A percentile compares a stretch with the other conserved stretches of the same genome.
Evolutionary conservation across 2,329 filamentous ascomycete genomes (phyloP).

Genomic region (Colletotrichum liaoningense): DNA sequence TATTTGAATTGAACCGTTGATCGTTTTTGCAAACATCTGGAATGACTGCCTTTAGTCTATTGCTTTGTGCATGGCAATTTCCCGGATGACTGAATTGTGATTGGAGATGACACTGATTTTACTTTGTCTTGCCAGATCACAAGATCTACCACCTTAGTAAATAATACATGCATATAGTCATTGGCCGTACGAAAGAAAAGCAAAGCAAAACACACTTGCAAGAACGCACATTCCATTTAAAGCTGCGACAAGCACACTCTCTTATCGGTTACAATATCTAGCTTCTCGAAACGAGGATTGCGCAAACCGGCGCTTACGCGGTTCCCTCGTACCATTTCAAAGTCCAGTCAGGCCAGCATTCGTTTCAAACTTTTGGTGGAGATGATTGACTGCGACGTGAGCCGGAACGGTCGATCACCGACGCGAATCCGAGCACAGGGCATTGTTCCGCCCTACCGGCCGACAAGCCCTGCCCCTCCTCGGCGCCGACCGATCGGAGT

Average conservation of each 20-base stretch:
- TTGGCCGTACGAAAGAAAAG: neutral
- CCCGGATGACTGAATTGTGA: too few relatives aligned
- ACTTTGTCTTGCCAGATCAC: too few relatives aligned
- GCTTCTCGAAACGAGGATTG: neutral
- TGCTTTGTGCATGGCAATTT: too few relatives aligned
- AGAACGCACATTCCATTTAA: neutral
- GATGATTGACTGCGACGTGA: neutral
- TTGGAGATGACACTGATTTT: too few relatives aligned
- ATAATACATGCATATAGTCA: too few relatives aligned
- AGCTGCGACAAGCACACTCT: neutral
- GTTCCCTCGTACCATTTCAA: neutral
- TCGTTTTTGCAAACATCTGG: too few relatives aligned
- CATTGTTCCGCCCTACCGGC: neutral
- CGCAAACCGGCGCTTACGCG: neutral
- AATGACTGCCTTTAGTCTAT: too few relatives aligned
- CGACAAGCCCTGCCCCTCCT: slow-evolving; percentile 1
- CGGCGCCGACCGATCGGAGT: slow-evolving; percentile 18
- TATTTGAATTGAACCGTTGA: too few relatives aligned
- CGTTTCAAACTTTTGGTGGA: slow-evolving; percentile 7
- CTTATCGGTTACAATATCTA: neutral
- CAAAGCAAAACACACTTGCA: neutral
- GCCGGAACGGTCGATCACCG: neutral
- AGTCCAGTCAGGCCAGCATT: neutral
- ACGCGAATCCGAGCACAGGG: neutral
- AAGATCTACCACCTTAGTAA: too few relatives aligned